Percentiles rank a stretch among this genome's conserved stretches.
Evolutionary conservation across 2,329 filamentous ascomycete genomes (phyloP).

Genomic region (Paecilomyces fulvus): DNA sequence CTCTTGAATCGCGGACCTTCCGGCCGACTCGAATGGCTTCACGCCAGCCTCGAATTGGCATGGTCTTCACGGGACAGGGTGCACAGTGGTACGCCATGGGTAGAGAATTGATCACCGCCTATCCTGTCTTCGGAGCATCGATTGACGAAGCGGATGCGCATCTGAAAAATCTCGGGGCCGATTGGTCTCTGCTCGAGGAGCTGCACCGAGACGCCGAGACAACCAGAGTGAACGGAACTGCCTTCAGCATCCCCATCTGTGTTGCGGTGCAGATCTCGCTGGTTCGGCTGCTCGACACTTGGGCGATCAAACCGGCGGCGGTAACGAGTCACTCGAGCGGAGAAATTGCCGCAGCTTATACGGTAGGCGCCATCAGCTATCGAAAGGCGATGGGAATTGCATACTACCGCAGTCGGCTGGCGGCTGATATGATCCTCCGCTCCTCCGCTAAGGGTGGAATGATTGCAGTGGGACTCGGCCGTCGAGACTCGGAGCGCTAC

Average conservation of each 20-base stretch:
- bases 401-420: slow-evolving; percentile 11
- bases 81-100: no score
- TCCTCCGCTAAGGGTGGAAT: slow-evolving; percentile 6
- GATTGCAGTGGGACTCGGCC: slow-evolving; percentile 8
- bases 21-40: no score
- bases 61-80: background rate
- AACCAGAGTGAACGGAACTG: background rate
- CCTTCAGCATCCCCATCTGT: slow-evolving; percentile 7
- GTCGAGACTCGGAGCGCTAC: slow-evolving; percentile 2
- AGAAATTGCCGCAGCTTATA: slow-evolving; percentile 18
- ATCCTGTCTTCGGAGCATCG: background rate
- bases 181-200: slow-evolving; percentile 1
- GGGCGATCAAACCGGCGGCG: slow-evolving; percentile 6
- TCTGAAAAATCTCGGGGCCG: background rate
- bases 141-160: background rate
- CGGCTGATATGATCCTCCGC: background rate
- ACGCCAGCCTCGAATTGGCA: slow-evolving; percentile 2
- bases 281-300: slow-evolving; percentile 11
- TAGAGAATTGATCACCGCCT: no score
- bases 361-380: slow-evolving; percentile 9
- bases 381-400: slow-evolving; percentile 12
- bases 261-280: slow-evolving; percentile 14
- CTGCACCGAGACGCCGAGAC: slow-evolving; percentile 19
- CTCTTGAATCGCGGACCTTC: no score
- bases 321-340: slow-evolving; percentile 18